phyloP scores from a whole-genome alignment of 768 basidiomycete species.

The Erythrobasidium yunnanense region DNA sequence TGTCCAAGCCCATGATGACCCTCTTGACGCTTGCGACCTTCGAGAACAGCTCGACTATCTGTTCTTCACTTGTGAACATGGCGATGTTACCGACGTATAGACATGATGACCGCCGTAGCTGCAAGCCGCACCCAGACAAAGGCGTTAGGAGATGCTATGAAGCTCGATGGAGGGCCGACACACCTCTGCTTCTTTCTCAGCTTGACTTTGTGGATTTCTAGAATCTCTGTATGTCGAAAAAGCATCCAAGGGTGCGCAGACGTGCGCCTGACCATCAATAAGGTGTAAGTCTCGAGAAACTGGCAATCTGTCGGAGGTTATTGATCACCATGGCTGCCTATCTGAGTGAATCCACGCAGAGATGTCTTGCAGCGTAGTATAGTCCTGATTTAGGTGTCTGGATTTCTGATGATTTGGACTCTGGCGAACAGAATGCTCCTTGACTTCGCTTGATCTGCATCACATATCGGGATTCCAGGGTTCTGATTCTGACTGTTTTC shows the following conservation, averaged over 20 bases:
- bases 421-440: background rate
- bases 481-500: no score
- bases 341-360: background rate
- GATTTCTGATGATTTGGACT: background rate
- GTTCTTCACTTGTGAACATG: slow-evolving; percentile 61
- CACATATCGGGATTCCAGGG: no score
- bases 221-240: slow-evolving; percentile 97
- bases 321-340: background rate
- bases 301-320: background rate
- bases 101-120: slow-evolving; percentile 47
- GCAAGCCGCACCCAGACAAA: background rate
- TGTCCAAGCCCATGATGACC: slow-evolving; percentile 61
- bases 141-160: background rate
- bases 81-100: slow-evolving; percentile 62
- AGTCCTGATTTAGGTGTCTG: background rate
- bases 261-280: slow-evolving; percentile 52
- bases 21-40: slow-evolving; percentile 75
- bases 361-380: background rate
- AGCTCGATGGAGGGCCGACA: slow-evolving; percentile 48
- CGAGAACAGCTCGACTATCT: slow-evolving; percentile 86
- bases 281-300: background rate
- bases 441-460: no score
- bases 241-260: slow-evolving; percentile 72
- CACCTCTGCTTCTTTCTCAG: slow-evolving; percentile 8
- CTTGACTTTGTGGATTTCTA: slow-evolving; percentile 43